Base-by-base conservation (phyloP, 2,329 filamentous ascomycete genomes). In the Cytospora paraplurivora region DNA sequence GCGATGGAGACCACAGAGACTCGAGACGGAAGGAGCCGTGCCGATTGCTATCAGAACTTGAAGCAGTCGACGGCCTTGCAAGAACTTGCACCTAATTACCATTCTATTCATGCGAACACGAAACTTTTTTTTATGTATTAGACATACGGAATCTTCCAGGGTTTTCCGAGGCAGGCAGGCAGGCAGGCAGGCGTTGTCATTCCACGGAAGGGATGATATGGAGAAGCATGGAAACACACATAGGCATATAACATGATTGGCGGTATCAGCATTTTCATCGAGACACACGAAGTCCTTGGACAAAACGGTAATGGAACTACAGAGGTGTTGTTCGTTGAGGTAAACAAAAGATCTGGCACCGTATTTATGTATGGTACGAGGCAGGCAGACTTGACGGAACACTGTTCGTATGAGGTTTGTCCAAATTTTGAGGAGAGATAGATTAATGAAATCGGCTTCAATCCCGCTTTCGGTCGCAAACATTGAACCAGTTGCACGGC, bases 71-170 rank as follows among this genome's bases (percentile, higher is more conserved):
- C 2, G 8, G 33, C 6, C 34, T 32, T 56, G 34, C 32, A 33
- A 33, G 7, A 17, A 32, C 15, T 41, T 61, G 27, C 21, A 19
- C 21, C 21, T 62, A 62, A 62, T 62, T 32, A 38, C 41, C 52
- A 62, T 27, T 32, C 15, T 41, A 17, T 51, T 62, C 59, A 62
- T 35, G 53, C 53, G 59, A 56, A 62, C 50, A 62, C 59, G 59
- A 56, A 5, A 62, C 56, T 38, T 38, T 37, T 62, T 50, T 38
- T 37, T 11, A n/a, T n/a, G n/a, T n/a, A n/a, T 3, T 27, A 35
- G 35, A 55, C 27, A 7, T n/a, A 55, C 37, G 19, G 8, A 15
- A 59, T 27, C n/a, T n/a, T n/a, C n/a, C n/a, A n/a, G 33, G 7
- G 33, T n/a, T 37, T 41, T 17, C 11, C n/a, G 10, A n/a, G 12